phyloP scores from a whole-genome alignment of 108 stramenopile genomes.

The Cyclotella choctawhatcheeana region DNA sequence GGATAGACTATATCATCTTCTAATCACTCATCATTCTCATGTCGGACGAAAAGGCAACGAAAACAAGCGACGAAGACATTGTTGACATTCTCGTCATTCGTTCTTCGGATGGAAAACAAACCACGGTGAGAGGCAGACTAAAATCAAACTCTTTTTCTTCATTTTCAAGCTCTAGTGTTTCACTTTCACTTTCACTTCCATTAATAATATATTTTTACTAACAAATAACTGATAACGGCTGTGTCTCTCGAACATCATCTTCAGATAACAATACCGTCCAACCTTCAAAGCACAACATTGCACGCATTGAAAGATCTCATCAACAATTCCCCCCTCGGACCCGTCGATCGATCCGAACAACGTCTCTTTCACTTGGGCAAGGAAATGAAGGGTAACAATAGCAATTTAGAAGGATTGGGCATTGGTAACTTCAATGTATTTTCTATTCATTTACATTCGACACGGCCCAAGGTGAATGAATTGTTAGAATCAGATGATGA shows the following conservation, averaged over 20 bases:
- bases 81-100: conserved; percentile 40
- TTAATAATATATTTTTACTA: too few relatives aligned
- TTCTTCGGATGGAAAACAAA: conserved; percentile 24
- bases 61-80: too few relatives aligned
- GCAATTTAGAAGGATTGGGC: conserved; percentile 59
- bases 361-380: conserved; percentile 80
- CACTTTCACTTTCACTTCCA: not conserved
- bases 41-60: conserved; percentile 1
- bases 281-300: conserved; percentile 26
- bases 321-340: conserved; percentile 27
- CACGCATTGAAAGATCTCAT: conserved; percentile 45
- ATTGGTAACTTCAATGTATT: conserved; percentile 53
- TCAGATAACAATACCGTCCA: conserved; percentile 23
- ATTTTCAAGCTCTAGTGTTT: not conserved
- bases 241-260: not conserved
- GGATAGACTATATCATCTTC: too few relatives aligned
- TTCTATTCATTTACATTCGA: conserved; percentile 46
- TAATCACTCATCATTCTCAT: not conserved
- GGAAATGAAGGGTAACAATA: conserved; percentile 72
- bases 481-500: not conserved
- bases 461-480: conserved; percentile 9
- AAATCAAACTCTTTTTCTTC: not conserved
- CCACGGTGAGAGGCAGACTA: conserved; percentile 13
- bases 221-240: too few relatives aligned
- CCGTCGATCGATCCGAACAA: conserved; percentile 49